Base-by-base conservation (phyloP, 2,329 filamentous ascomycete genomes). In the Trichophyton simii region DNA sequence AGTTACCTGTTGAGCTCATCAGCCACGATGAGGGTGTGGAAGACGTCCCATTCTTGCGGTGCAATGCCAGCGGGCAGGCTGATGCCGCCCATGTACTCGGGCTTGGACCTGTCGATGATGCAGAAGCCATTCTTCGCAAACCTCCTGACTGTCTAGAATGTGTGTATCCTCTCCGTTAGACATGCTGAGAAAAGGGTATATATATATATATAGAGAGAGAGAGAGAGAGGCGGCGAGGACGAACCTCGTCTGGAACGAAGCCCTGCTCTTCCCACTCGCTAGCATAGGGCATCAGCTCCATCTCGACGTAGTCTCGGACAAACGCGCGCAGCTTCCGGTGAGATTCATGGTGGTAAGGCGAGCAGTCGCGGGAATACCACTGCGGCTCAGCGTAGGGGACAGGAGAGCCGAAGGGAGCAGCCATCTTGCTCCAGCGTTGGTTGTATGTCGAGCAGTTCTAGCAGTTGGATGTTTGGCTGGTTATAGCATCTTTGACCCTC, bases 261-360 rank as follows among this genome's bases (percentile, higher is more conserved):
- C 80, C 79, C 1, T 79, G 79, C 2, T 77, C 78, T 68, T 88
- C 86, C 85, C 85, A 88, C 44, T 86, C 82, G 36, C 84, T 77
- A 3, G 81, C 80, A 64, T 80, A 76, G 0, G 83, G 84, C 1
- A 81, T 73, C 52, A 87, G 76, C 42, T 84, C 73, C 1, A 78
- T 75, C 62, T 87, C 80, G 57, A 87, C 75, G 63, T 87, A 87
- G 25, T 76, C 68, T 44, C 85, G 80, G 0, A 87, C 73, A 3
- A 75, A 76, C 42, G 80, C 76, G 59, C 83, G 82, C 1, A 87
- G 76, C n/a, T 72, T 73, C 36, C 79, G 78, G 68, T 88, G 86
- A 1, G 80, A 81, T 13, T 80, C 76, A 31, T 79, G 85, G 75
- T 88, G 87, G 72, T 87, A 86, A 0, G 84, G 73, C 48, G 71